Percentiles rank a stretch among this genome's conserved stretches.
Conservation (phyloP, 2,329 filamentous ascomycete species). For the Aspergillus brunneoviolaceus region DNA sequence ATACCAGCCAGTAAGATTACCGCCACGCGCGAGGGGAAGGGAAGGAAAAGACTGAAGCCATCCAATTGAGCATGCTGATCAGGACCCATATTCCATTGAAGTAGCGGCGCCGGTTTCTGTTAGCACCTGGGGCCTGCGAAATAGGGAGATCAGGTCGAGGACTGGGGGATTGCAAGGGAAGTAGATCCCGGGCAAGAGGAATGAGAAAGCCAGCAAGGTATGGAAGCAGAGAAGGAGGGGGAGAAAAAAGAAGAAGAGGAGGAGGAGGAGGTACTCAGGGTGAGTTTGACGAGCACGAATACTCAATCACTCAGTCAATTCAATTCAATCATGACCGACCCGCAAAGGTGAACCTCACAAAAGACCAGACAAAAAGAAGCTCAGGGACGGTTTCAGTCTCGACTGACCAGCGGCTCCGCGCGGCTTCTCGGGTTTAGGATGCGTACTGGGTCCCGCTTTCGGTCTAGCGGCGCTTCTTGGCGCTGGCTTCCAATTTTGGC, state of each 20-base stretch:
- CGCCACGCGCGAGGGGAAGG: conserved; percentile 84
- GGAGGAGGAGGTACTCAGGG: conserved; percentile 34
- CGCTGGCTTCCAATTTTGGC: conserved; percentile 12
- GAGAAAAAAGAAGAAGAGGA: neutral
- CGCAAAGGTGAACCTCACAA: conserved; percentile 5
- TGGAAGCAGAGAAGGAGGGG: conserved; percentile 3
- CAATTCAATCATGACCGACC: conserved; percentile 11
- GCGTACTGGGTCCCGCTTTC: conserved; percentile 12
- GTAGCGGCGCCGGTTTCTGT: conserved; percentile 17
- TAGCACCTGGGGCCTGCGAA: conserved; percentile 15
- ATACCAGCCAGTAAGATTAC: conserved; percentile 81
- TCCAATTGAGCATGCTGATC: conserved; percentile 59
- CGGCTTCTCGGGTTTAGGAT: conserved; percentile 14
- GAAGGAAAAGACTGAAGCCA: conserved; percentile 81
- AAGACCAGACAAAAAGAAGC: conserved; percentile 16
- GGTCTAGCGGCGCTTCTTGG: conserved; percentile 11
- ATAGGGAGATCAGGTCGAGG: conserved; percentile 10
- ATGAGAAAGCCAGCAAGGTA: neutral
- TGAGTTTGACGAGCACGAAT: conserved; percentile 24
- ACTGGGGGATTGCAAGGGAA: neutral
- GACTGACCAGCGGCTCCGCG: conserved; percentile 16
- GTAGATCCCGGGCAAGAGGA: neutral
- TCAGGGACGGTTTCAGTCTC: conserved; percentile 21
- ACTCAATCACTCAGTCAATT: neutral
- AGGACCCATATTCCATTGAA: conserved; percentile 43